These are phyloP conservation scores for Pseudozyma sp. DNA, from an alignment of 1,284 basidiomycete genomes.

Conservation along the genomic window DNA sequence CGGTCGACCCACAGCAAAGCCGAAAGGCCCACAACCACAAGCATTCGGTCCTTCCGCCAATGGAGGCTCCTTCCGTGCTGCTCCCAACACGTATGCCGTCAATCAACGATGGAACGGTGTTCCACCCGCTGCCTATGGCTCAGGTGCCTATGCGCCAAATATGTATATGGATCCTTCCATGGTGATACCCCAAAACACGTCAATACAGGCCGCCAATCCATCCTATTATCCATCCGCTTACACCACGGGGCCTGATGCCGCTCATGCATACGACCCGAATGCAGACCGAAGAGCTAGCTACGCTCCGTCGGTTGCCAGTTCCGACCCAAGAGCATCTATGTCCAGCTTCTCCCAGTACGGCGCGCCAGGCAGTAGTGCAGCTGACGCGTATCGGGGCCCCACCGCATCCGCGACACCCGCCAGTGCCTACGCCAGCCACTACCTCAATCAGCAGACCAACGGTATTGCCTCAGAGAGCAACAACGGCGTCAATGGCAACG, in stretches of 20 bases:
- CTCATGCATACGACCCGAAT: slow-evolving; percentile 18
- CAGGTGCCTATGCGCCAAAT: slow-evolving; percentile 19
- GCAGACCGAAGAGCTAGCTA: slow-evolving; percentile 35
- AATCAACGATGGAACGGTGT: slow-evolving; percentile 50
- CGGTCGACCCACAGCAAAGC: slow-evolving; percentile 61
- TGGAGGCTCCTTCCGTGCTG: slow-evolving; percentile 26
- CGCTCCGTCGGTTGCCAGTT: slow-evolving; percentile 26
- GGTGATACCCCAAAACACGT: slow-evolving; percentile 12
- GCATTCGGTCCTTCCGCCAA: slow-evolving; percentile 21
- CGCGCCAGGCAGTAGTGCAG: slow-evolving; percentile 34
- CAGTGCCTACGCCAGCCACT: slow-evolving; percentile 45
- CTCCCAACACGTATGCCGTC: slow-evolving; percentile 37
- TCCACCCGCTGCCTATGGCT: slow-evolving; percentile 8
- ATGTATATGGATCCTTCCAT: slow-evolving; percentile 34
- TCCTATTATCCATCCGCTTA: slow-evolving; percentile 38
- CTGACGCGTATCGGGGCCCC: slow-evolving; percentile 36
- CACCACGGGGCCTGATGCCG: slow-evolving; percentile 8
- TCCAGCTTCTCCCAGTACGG: slow-evolving; percentile 33
- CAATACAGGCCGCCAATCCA: slow-evolving; percentile 10
- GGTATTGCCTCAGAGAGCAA: slow-evolving; percentile 5
- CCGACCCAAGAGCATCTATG: slow-evolving; percentile 35
- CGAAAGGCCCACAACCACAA: slow-evolving; percentile 54
- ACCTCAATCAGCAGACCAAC: slow-evolving; percentile 31
- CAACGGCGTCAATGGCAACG: slow-evolving; percentile 6
- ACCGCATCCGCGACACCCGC: slow-evolving; percentile 22